These are phyloP conservation scores for Magnusiomyces suaveolens DNA, from an alignment of 1,139 yeast species.

Conservation along the genomic window DNA sequence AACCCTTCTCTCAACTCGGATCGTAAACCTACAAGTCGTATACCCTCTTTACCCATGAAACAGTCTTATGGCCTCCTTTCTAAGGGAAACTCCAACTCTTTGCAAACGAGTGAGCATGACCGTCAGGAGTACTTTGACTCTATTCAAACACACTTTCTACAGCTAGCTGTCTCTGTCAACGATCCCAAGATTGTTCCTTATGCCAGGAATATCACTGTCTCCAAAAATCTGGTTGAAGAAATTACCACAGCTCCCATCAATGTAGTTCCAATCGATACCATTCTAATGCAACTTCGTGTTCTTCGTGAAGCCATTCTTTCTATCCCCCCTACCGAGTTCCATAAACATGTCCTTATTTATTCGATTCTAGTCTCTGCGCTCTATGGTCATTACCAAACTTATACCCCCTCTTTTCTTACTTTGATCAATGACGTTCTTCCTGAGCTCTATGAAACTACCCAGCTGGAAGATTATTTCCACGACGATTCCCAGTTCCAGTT, in stretches of 20 bases:
- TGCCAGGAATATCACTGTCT: constrained; percentile 3
- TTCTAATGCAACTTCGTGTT: constrained; percentile 4
- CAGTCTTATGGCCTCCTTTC: constrained; percentile 1
- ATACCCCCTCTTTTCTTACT: constrained; percentile 12
- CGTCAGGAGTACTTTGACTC: not conserved
- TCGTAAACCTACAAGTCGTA: not conserved
- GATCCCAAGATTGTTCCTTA: not conserved
- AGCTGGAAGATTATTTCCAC: constrained; percentile 4
- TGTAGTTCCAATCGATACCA: not conserved
- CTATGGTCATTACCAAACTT: constrained; percentile 19
- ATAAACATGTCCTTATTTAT: constrained; percentile 15
- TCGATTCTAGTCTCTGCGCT: constrained; percentile 18
- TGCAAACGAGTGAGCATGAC: constrained; percentile 3
- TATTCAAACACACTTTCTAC: not conserved
- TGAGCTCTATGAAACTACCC: constrained; percentile 13
- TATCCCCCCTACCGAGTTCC: constrained; percentile 1
- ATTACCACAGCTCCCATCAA: not conserved
- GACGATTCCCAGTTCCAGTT: constrained; percentile 7
- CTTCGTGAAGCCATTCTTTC: constrained; percentile 6
- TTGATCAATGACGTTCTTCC: constrained; percentile 15
- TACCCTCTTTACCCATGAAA: not conserved
- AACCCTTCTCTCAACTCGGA: not conserved
- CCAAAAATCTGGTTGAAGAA: not conserved
- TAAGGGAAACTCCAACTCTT: not conserved
- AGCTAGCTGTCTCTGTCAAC: not conserved